Conservation (phyloP, 345 rosid genomes). For the Hibiscus mutabilis region DNA sequence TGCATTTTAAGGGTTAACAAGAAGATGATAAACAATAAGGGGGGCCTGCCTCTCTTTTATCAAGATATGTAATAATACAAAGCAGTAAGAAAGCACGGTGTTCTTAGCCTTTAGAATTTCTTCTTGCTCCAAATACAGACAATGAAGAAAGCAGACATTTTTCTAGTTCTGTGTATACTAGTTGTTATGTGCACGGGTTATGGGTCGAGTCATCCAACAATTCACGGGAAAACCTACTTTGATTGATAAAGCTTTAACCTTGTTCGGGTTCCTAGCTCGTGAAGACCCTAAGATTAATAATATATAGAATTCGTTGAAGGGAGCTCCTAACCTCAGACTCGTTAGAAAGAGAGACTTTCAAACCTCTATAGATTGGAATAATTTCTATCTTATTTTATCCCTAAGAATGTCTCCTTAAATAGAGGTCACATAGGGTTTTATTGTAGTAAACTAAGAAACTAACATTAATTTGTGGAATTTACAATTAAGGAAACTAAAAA, state of each 20-base stretch:
- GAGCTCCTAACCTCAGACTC: too few species aligned
- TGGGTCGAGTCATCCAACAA: not conserved
- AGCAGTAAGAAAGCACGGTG: not conserved
- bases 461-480: too few species aligned
- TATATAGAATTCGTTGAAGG: not conserved
- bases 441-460: too few species aligned
- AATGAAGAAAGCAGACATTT: not conserved
- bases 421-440: too few species aligned
- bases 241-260: not conserved
- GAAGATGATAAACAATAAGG: conserved; percentile 3
- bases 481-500: too few species aligned
- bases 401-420: too few species aligned
- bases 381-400: too few species aligned
- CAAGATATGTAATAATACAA: not conserved
- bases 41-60: not conserved
- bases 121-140: not conserved
- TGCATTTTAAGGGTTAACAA: not conserved
- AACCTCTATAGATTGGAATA: too few species aligned
- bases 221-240: not conserved
- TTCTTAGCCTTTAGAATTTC: not conserved
- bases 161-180: not conserved
- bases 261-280: not conserved
- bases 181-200: not conserved
- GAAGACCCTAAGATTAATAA: not conserved
- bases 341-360: too few species aligned